Conservation (phyloP, 163 green algal species). For the Smithsoniella earleae region DNA sequence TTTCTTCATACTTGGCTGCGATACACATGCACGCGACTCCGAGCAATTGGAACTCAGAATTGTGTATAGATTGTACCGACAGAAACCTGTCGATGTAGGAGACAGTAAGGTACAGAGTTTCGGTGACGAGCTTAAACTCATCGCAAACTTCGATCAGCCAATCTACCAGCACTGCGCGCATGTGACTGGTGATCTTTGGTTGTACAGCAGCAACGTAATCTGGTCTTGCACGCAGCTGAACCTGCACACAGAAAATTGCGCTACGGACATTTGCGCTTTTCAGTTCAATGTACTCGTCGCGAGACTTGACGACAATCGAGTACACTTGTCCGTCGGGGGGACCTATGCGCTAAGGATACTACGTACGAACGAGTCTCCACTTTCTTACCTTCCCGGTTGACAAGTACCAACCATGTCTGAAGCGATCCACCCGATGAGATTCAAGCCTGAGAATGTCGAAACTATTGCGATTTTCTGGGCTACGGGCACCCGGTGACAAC, state of each 20-base stretch:
- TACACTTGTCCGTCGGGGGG: not conserved
- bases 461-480: no score
- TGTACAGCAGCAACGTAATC: slow-evolving; percentile 41
- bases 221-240: not conserved
- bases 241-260: not conserved
- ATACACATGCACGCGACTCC: slow-evolving; percentile 75
- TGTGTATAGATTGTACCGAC: slow-evolving; percentile 36
- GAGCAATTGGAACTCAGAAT: slow-evolving; percentile 59
- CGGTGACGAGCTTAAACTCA: slow-evolving; percentile 88
- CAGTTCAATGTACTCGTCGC: not conserved
- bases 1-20: slow-evolving; percentile 81
- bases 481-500: no score
- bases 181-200: slow-evolving; percentile 77
- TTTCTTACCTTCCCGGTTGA: no score
- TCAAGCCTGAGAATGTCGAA: no score
- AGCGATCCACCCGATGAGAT: no score
- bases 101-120: slow-evolving; percentile 89
- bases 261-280: no score
- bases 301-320: not conserved
- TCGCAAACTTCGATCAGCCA: slow-evolving; percentile 92
- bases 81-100: slow-evolving; percentile 90
- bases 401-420: no score
- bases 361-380: not conserved
- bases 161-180: slow-evolving; percentile 93
- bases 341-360: not conserved